Evolutionary conservation across 2,329 filamentous ascomycete species (phyloP), one percentile per base, ranked within the genome.

Genomic region (Cladosporium sp.): DNA sequence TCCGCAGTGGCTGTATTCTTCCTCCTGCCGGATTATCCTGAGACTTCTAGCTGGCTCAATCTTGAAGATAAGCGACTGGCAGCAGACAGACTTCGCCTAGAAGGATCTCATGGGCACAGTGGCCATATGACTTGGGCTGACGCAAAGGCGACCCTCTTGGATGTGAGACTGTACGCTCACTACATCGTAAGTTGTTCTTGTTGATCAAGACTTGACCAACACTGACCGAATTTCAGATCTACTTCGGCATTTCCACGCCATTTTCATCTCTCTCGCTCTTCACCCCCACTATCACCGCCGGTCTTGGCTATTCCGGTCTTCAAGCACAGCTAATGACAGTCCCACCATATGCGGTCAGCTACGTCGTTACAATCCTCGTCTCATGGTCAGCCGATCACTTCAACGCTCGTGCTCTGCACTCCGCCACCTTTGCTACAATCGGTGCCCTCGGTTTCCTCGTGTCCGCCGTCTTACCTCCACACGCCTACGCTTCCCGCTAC

Each of bases 401-500:
- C 77, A 88, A 88, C 66, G 83, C 84, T 8, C 83, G 85, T 16
- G 84, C 80, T 12, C 71, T 84, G 3, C 84, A 86, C 69, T 82
- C 83, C 0, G 83, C 84, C 0, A 66, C 79, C 7, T 79, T 83
- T 59, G 79, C 83, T 11, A 78, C 80, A 1, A 79, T 85, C 29
- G 86, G 86, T 1, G 84, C 83, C 18, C 74, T 80, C 61, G 85
- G 84, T 0, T 87, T 91, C 74, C 81, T 90, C 31, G 83, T 84
- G 0, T 90, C 89, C 0, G 89, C 88, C 1, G 78, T 86, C 1
- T 81, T 91, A 2, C 87, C 89, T 0, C 77, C 87, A 0, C 80
- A 85, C 50, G 81, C 85, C 2, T 91, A 89, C 71, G 70, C 80
- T 72, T 74, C 80, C 18, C 86, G 89, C n/a, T 91, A 91, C 73